These are phyloP conservation scores for Betula pendula DNA, from an alignment of 306 rosid genomes.

Conservation along the genomic window DNA sequence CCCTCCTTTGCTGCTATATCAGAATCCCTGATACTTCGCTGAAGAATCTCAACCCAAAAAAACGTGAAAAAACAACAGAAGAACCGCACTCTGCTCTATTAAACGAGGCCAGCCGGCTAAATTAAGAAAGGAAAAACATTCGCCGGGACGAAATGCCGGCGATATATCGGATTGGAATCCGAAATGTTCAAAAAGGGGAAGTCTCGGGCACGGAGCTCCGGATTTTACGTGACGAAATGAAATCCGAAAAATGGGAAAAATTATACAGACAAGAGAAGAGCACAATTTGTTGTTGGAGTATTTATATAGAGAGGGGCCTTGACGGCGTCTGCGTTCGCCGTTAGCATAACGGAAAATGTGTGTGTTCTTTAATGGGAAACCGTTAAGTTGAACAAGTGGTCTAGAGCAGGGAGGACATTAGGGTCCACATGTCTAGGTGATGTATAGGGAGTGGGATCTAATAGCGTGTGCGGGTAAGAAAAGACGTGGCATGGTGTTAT, in stretches of 20 bases:
- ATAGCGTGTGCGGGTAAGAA: conserved; percentile 13
- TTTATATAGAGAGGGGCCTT: conserved; percentile 46
- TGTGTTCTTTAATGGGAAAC: conserved; percentile 12
- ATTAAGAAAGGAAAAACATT: neutral
- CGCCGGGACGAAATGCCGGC: conserved; percentile 19
- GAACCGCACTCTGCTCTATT: neutral
- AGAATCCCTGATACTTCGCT: conserved; percentile 20
- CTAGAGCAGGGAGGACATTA: conserved; percentile 47
- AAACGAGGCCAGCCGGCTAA: neutral
- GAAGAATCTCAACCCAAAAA: conserved; percentile 3
- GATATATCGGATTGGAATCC: conserved; percentile 4
- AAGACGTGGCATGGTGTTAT: conserved; percentile 32
- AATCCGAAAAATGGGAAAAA: conserved; percentile 24
- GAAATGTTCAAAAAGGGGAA: conserved; percentile 21
- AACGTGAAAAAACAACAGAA: neutral
- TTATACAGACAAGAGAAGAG: conserved; percentile 26
- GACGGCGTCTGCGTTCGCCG: conserved; percentile 45
- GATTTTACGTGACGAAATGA: conserved; percentile 24
- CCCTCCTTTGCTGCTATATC: conserved; percentile 8
- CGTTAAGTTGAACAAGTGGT: conserved; percentile 45
- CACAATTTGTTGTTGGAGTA: conserved; percentile 20
- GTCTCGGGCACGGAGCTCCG: conserved; percentile 18
- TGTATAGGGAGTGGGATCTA: conserved; percentile 30
- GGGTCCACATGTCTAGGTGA: conserved; percentile 64
- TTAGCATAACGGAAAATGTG: conserved; percentile 61